A percentile compares a stretch with the other conserved stretches of the same genome.
These are phyloP conservation scores for Plasmodium vivax DNA, from an alignment of 169 alveolate species.

Conservation along the genomic window DNA sequence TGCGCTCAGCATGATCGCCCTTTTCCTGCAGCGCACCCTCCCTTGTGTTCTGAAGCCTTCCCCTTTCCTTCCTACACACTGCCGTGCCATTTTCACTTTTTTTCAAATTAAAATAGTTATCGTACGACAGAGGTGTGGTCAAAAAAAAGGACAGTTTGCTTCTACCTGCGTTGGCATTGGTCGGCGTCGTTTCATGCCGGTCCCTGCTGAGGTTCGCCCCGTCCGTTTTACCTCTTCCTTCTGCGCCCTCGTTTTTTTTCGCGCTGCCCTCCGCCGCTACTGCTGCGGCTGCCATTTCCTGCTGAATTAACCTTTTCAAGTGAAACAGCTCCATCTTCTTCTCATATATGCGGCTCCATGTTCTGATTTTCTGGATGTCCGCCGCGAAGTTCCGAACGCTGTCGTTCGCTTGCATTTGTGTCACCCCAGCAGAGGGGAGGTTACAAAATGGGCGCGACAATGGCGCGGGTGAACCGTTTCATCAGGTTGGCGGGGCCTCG, in stretches of 20 bases:
- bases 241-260: neutral
- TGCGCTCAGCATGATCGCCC: neutral
- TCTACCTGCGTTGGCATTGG: neutral
- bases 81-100: neutral
- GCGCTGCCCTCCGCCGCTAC: neutral
- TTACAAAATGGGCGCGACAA: neutral
- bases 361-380: conserved; percentile 35
- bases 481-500: neutral
- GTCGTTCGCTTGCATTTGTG: conserved; percentile 7
- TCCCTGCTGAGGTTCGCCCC: neutral
- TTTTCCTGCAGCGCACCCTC: neutral
- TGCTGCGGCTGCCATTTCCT: conserved; percentile 28
- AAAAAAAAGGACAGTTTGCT: conserved; percentile 44
- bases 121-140: conserved; percentile 15
- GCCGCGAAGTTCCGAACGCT: conserved; percentile 4
- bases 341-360: conserved; percentile 45
- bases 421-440: neutral
- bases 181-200: neutral
- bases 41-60: neutral
- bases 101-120: conserved; percentile 28
- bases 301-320: conserved; percentile 39
- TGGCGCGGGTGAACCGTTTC: neutral
- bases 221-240: neutral
- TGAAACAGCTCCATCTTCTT: conserved; percentile 9
- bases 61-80: conserved; percentile 5